Evolutionary conservation across 208 protist genomes (phyloP).

Genomic region (Trypanosoma caninum): DNA sequence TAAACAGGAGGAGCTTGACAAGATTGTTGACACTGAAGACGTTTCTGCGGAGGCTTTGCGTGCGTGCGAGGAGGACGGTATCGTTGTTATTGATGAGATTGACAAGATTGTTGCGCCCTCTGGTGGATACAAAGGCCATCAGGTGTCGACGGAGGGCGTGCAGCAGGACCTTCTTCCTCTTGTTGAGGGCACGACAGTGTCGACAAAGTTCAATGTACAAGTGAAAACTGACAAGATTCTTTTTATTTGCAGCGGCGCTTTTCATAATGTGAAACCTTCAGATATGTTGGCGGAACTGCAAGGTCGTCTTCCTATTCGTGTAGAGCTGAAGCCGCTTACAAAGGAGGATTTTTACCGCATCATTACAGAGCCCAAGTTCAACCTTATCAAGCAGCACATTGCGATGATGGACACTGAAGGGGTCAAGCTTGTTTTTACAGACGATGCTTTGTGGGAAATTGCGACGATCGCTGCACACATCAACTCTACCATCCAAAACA

Average conservation of each 20-base stretch:
- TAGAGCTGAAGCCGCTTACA: conserved; percentile 96
- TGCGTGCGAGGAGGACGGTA: conserved; percentile 96
- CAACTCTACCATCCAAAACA: conserved; percentile 97
- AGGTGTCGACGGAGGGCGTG: conserved; percentile 95
- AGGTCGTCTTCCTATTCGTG: conserved; percentile 97
- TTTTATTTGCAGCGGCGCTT: conserved; percentile 97
- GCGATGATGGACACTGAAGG: conserved; percentile 95
- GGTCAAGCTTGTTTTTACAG: conserved; percentile 93
- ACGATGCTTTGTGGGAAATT: conserved; percentile 95
- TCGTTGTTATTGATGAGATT: conserved; percentile 99
- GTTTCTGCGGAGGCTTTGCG: conserved; percentile 92
- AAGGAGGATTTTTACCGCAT: conserved; percentile 96
- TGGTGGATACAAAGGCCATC: conserved; percentile 86
- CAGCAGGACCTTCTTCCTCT: conserved; percentile 98
- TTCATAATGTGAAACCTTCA: conserved; percentile 94
- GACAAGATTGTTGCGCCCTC: conserved; percentile 96
- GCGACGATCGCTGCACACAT: conserved; percentile 93
- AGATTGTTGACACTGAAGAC: conserved; percentile 92
- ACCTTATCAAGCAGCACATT: conserved; percentile 94
- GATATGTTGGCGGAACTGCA: conserved; percentile 96
- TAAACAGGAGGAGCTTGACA: conserved; percentile 92
- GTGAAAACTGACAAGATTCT: conserved; percentile 98
- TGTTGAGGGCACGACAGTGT: conserved; percentile 96
- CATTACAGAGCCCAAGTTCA: conserved; percentile 97
- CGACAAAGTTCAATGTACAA: conserved; percentile 95